Evolutionary conservation across 768 basidiomycete species (phyloP).

Genomic region (Mycena leptocephala): DNA sequence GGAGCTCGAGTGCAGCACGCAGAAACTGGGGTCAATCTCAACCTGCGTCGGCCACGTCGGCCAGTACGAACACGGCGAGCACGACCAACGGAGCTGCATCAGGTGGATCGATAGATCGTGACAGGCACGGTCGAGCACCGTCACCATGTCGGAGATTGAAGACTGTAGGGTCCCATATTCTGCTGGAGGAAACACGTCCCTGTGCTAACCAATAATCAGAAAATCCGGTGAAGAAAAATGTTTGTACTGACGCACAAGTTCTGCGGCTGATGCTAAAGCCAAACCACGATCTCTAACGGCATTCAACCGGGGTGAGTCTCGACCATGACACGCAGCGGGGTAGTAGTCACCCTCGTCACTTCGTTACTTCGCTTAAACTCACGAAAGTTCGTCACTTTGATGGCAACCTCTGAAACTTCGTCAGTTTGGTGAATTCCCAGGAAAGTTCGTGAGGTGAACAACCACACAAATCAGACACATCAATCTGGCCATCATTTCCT

Average conservation of each 20-base stretch:
- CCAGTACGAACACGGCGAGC: not conserved
- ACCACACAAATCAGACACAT: no score
- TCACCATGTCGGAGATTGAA: not conserved
- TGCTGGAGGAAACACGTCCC: not conserved
- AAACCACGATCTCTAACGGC: not conserved
- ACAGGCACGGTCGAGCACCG: not conserved
- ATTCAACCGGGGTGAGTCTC: not conserved
- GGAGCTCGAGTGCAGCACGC: no score
- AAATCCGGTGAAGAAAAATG: not conserved
- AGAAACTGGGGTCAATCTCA: no score
- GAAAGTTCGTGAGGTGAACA: no score
- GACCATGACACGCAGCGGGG: not conserved
- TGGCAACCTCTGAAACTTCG: no score
- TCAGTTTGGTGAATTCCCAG: no score
- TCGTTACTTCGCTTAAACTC: no score
- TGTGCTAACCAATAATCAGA: not conserved
- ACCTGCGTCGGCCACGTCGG: not conserved
- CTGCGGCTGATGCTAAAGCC: not conserved
- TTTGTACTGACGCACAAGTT: not conserved
- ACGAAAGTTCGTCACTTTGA: no score
- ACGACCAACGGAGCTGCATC: not conserved
- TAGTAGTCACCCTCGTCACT: no score
- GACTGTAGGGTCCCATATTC: not conserved
- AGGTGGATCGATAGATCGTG: not conserved
- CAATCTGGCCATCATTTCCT: no score